A percentile compares a stretch with the other conserved stretches of the same genome.
phyloP scores from a whole-genome alignment of 1,139 yeast species.

The Kazachstania sp. region DNA sequence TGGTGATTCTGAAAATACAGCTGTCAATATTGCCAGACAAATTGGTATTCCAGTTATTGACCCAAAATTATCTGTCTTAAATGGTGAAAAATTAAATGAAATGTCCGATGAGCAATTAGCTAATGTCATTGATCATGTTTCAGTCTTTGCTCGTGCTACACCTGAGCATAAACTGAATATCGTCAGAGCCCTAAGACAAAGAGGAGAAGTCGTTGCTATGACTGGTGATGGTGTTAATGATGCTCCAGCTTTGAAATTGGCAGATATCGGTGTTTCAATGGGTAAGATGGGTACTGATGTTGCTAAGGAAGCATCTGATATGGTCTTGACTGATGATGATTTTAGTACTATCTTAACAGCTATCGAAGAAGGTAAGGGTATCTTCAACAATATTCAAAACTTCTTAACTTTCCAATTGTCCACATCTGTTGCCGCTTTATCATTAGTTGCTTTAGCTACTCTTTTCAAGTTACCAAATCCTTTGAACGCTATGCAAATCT shows the following conservation, averaged over 20 bases:
- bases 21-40: constrained; percentile 77
- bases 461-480: constrained; percentile 86
- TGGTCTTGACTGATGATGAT: constrained; percentile 95
- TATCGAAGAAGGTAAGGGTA: constrained; percentile 94
- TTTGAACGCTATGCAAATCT: constrained; percentile 95
- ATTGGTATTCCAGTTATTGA: constrained; percentile 81
- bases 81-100: constrained; percentile 72
- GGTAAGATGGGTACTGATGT: constrained; percentile 96
- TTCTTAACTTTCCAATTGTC: constrained; percentile 91
- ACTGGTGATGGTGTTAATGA: constrained; percentile 99
- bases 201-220: constrained; percentile 97
- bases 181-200: constrained; percentile 80
- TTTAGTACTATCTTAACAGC: constrained; percentile 88
- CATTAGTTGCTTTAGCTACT: constrained; percentile 81
- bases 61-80: constrained; percentile 55
- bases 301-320: constrained; percentile 96
- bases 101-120: constrained; percentile 64
- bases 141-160: constrained; percentile 92
- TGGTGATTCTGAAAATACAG: constrained; percentile 91
- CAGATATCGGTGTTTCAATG: constrained; percentile 97
- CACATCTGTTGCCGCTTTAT: constrained; percentile 89
- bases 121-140: constrained; percentile 67
- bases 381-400: constrained; percentile 87
- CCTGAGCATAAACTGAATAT: constrained; percentile 93
- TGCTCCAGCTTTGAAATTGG: constrained; percentile 93